Evolutionary conservation across 768 basidiomycete genomes (phyloP).

Genomic region (Psilocybe azurescens): DNA sequence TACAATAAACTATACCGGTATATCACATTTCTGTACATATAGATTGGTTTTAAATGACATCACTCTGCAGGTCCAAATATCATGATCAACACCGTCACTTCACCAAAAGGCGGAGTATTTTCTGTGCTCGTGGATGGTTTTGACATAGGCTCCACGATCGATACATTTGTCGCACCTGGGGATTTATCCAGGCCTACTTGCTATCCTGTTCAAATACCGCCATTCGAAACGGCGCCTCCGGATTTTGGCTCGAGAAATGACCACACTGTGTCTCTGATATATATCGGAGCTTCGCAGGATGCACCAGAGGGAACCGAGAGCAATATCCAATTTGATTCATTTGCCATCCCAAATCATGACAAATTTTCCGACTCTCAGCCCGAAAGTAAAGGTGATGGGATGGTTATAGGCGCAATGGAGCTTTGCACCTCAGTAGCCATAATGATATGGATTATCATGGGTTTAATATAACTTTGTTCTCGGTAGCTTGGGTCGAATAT

Average conservation of each 20-base stretch:
- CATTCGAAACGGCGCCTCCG: slow-evolving; percentile 2
- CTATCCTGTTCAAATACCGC: slow-evolving; percentile 4
- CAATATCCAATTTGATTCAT: slow-evolving; percentile 9
- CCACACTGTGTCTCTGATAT: slow-evolving; percentile 6
- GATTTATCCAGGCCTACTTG: neutral
- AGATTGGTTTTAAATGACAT: neutral
- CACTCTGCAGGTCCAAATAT: slow-evolving; percentile 22
- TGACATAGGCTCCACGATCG: slow-evolving; percentile 18
- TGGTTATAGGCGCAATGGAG: no score
- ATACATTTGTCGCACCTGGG: slow-evolving; percentile 16
- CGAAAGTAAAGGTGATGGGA: no score
- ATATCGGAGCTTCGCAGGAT: slow-evolving; percentile 1
- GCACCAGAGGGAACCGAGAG: neutral
- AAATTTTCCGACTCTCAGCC: no score
- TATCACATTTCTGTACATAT: neutral
- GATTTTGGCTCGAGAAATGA: neutral
- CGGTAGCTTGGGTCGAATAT: no score
- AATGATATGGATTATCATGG: no score
- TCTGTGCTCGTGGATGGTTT: slow-evolving; percentile 24
- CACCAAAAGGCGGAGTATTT: slow-evolving; percentile 22
- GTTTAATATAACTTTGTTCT: no score
- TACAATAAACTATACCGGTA: slow-evolving; percentile 27
- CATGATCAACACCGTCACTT: slow-evolving; percentile 24
- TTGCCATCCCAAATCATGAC: neutral
- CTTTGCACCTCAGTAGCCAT: no score